Evolutionary conservation across 2,329 filamentous ascomycete genomes (phyloP), one percentile per base, ranked within the genome.

Genomic region (Gnomoniopsis smithogilvyi): DNA sequence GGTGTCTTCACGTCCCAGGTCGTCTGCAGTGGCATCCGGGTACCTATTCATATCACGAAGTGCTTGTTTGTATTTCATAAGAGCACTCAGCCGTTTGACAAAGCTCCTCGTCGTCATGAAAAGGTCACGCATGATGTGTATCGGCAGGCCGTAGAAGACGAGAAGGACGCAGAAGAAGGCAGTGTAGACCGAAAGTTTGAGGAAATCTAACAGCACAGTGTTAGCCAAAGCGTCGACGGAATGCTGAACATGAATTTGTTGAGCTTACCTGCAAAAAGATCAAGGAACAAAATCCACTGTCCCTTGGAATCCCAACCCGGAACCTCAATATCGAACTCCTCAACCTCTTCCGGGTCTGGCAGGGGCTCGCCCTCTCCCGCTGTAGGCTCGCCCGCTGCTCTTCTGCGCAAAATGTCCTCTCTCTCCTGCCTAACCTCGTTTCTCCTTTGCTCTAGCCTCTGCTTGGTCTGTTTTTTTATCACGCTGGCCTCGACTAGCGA

Each of bases 241-340:
- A 7, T 1, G 11, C 50, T 7, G n/a, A 12, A 17, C 21, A 56
- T 11, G 1, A 8, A 24, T 30, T 8, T 41, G 8, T 22, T 7
- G 19, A 26, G 67, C 84, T 73, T 78, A 91, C 89, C 89, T 51
- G 90, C 92, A 47, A 89, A 73, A 19, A 99, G 83, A 71, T 99
- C 94, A 60, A 98, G 80, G 68, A 88, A 92, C 66, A 99, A 86
- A 15, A 97, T 81, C 84, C 90, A 98, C 67, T 95, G 90, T 41
- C 95, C 92, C 78, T 98, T 99, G 62, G 91, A 87, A 69, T 97
- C 92, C 95, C 95, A 99, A 11, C 94, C 95, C 3, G 93, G 90
- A 21, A 97, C 91, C 71, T 99, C 95, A 55, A 95, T 89, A 65
- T 99, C 93, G 78, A 95, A 91, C 72, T 96, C 93, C 61, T 97